Base-by-base conservation (phyloP, 345 rosid genomes). In the Camelina hispida region DNA sequence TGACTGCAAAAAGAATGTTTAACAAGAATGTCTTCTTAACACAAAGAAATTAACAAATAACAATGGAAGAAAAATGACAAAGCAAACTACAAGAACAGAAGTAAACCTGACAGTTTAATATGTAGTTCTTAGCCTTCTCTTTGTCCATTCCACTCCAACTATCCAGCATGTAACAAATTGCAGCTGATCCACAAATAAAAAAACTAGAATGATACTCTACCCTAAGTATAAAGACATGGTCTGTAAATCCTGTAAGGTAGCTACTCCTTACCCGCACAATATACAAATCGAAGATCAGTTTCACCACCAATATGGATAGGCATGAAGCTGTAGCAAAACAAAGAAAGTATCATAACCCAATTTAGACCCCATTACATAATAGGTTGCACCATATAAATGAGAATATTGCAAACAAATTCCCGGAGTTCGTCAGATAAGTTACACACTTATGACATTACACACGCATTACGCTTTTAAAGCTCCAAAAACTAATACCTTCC, bases 131-230 rank as follows among this genome's bases (percentile, higher is more conserved):
- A 53, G 97, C 89, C 79, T 73, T 90, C 80, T 89, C 92, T 73
- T 51, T 83, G 78, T 91, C 91, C 91, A 94, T 87, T 73, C 97
- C 97, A 84, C 85, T 85, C 97, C 97, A 95, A 72, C 84, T 85
- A 75, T 78, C 86, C 82, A 95, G 69, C 89, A 95, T 83, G 81
- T 42, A 84, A 83, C 90, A 87, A 77, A 92, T 83, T 71, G 99
- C 97, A 81, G 89, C 99, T 92, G 89, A 74, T 59, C 74, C 62
- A 87, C 58, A 81, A 81, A 78, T 17, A 10, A 18, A 43, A 28
- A 74, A 79, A 69, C 73, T 57, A 82, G 18, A 77, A 20, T 62
- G 32, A 67, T 62, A 72, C 60, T 58, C 69, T 72, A 68, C 57
- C 22, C 52, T 40, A 68, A 52, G 22, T 37, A 72, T 12, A 66